Percentiles rank a stretch among this genome's conserved stretches.
Conservation (phyloP, 2,329 filamentous ascomycete genomes). For the Trichophyton verrucosum region DNA sequence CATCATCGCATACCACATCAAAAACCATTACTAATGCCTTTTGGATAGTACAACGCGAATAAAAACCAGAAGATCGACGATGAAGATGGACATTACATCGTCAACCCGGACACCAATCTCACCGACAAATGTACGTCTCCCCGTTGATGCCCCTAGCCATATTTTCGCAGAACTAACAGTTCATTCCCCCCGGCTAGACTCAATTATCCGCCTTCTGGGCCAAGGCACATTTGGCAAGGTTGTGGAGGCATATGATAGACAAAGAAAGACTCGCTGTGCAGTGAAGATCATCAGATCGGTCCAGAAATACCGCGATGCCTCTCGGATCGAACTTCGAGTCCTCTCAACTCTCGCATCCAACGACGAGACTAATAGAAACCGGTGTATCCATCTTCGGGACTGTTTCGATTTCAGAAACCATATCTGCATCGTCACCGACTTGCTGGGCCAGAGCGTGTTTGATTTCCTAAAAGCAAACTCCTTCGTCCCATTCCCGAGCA, state of each 20-base stretch:
- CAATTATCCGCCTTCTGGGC: conserved; percentile 77
- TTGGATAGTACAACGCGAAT: conserved; percentile 32
- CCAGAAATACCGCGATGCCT: conserved; percentile 94
- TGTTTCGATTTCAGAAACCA: conserved; percentile 97
- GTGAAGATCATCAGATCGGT: conserved; percentile 98
- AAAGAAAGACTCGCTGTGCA: conserved; percentile 67
- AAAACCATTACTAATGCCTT: no score
- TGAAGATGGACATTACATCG: conserved; percentile 93
- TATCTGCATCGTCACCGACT: conserved; percentile 71
- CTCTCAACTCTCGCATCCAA: conserved; percentile 85
- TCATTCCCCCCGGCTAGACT: conserved; percentile 44
- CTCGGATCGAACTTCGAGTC: conserved; percentile 84
- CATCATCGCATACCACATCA: background rate
- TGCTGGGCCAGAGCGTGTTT: conserved; percentile 89
- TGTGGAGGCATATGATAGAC: conserved; percentile 75
- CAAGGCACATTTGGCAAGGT: conserved; percentile 99
- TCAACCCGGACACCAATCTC: conserved; percentile 71
- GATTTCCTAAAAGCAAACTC: conserved; percentile 93
- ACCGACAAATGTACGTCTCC: conserved; percentile 71
- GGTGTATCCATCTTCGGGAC: conserved; percentile 91
- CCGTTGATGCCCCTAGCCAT: background rate
- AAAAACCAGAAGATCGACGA: conserved; percentile 72
- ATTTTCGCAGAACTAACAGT: conserved; percentile 6
- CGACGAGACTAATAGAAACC: conserved; percentile 81
- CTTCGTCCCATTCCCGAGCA: conserved; percentile 95